phyloP scores from a whole-genome alignment of 345 rosid species.

The Raphanus sativus region DNA sequence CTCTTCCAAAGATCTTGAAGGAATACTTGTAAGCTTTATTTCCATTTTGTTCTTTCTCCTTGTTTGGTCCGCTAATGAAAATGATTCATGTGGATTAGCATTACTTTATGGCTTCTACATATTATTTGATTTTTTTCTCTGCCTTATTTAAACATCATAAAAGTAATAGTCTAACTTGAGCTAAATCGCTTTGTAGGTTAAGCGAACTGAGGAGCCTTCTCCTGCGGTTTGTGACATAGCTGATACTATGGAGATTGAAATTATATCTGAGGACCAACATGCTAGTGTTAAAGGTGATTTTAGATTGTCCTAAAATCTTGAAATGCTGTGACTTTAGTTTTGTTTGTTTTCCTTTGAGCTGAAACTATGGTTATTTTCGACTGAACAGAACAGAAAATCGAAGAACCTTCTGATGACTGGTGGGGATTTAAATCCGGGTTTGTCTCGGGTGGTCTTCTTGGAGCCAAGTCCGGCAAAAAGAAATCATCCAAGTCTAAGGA shows the following conservation, averaged over 20 bases:
- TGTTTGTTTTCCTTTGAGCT: not conserved
- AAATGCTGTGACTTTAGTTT: not conserved
- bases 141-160: not conserved
- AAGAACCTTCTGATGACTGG: constrained; percentile 68
- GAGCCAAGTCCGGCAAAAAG: constrained; percentile 57
- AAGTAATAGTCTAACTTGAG: not conserved
- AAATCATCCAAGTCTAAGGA: constrained; percentile 41
- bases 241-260: constrained; percentile 44
- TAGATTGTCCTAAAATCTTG: not conserved
- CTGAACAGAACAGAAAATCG: constrained; percentile 47
- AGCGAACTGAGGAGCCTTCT: constrained; percentile 56
- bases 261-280: constrained; percentile 44
- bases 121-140: not conserved
- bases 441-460: constrained; percentile 92
- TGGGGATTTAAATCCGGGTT: constrained; percentile 89
- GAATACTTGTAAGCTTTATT: constrained; percentile 73
- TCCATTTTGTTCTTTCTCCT: not conserved
- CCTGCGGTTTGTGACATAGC: constrained; percentile 36
- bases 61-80: not conserved
- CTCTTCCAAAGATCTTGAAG: constrained; percentile 85
- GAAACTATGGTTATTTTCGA: not conserved
- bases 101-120: not conserved
- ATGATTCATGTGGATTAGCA: not conserved
- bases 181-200: constrained; percentile 50
- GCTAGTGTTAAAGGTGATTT: constrained; percentile 46